Evolutionary conservation across 805 yeast genomes (phyloP), one percentile per base, ranked within the genome.

Genomic region (Nakazawaea siamensis): DNA sequence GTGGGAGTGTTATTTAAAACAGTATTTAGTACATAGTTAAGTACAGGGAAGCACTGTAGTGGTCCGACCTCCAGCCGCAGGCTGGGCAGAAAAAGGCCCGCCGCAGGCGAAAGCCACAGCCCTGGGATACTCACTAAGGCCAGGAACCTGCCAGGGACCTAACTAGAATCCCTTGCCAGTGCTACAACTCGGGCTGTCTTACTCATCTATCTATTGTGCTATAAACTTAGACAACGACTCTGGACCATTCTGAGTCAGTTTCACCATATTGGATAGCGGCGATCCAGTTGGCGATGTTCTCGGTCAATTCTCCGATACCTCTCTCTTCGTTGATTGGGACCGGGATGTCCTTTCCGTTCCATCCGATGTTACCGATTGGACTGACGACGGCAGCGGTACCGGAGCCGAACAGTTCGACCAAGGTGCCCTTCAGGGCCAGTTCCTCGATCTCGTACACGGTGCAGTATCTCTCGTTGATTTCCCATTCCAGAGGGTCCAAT

Each of bases 301-400:
- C 75, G 33, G 97, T 86, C 54, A 90, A 65, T 43, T 70, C 75
- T 52, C 95, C 95, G 32, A 68, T 66, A 55, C 86, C 80, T 56
- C 81, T 76, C 42, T 94, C 95, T 38, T 71, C 76, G 40, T 77
- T 73, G 44, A 85, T 60, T 42, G 97, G 97, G 32, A 90, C 90
- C 4, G 62, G 44, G 47, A 90, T 85, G 41, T 70, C 72, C 51
- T 76, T 57, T 34, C 80, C 94, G 40, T 71, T 66, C 76, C 77
- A 90, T 39, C 87, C 88, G 52, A 90, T 85, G 50, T 72, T 82
- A 60, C 81, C 77, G 54, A 90, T 86, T 48, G 97, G 97, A 24
- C 95, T 77, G 30, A 92, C 97, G 52, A 90, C 77, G 29, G 97
- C 97, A 41, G 98, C 97, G 38, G 98, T 90, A 52, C 98, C 98